Evolutionary conservation across 257 asterid species (phyloP), one percentile per base, ranked within the genome.

Genomic region (Solanum tarijense): DNA sequence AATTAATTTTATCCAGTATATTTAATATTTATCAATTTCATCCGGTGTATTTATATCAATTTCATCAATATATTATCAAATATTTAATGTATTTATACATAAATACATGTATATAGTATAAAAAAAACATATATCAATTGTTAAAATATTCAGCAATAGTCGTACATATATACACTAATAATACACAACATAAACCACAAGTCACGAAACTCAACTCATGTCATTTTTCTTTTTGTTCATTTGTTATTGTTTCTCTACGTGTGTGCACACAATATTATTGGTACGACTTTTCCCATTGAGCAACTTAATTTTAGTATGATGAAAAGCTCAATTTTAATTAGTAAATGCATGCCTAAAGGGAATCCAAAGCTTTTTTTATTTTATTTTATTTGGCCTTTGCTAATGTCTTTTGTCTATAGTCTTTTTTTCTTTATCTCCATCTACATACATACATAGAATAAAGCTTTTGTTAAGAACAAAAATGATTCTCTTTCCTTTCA

Each of bases 301-400:
- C 12, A 76, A 25, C 23, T 76, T 39, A n/a, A n/a, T n/a, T n/a
- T 35, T 46, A 10, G 2, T 32, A 69, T 6, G 36, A 29, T 68
- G 35, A 68, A 68, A 27, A 68, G 7, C 2, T 5, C 18, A 29
- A 27, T 68, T 68, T 27, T 29, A 31, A 60, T 23, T 23, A 60
- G 25, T 58, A 58, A 9, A 52, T 52, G n/a, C 62, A 36, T 9
- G 38, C 39, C 83, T 13, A 87, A 88, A 83, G 46, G 87, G 87
- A 69, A 88, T 55, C 88, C 86, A 84, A 88, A 87, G 88, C 89
- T 71, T 88, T 87, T 87, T 90, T 27, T 90, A 27, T 27, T 27
- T 27, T 27, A 27, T 90, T 38, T 52, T 66, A 6, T 9, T n/a
- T 29, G 88, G 46, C 75, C 83, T 83, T 86, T 88, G 83, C 75